A percentile compares a stretch with the other conserved stretches of the same genome.
These are phyloP conservation scores for Saccharomyces hybrid DNA, from an alignment of 1,139 yeast genomes.

Conservation along the genomic window DNA sequence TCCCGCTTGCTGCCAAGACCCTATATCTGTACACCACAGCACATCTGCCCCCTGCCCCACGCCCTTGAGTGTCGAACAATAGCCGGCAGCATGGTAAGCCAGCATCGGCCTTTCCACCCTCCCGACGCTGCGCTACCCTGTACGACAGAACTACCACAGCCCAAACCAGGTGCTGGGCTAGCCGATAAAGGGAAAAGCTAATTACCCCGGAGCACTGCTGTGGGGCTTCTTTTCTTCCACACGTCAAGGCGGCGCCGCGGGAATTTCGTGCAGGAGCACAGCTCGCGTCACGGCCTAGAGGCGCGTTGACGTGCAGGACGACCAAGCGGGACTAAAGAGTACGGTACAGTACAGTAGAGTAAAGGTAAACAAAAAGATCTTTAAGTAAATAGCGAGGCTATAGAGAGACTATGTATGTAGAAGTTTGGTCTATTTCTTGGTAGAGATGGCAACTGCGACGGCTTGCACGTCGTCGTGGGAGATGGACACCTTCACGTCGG, in stretches of 20 bases:
- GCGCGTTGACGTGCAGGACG: neutral
- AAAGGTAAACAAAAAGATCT: neutral
- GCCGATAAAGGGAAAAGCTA: neutral
- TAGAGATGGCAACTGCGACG: conserved; percentile 88
- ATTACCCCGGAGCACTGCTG: neutral
- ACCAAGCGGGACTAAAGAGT: neutral
- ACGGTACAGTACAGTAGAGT: neutral
- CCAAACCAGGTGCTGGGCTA: neutral
- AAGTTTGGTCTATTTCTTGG: conserved; percentile 11
- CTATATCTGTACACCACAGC: neutral
- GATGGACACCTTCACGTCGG: conserved; percentile 72
- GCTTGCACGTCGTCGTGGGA: conserved; percentile 96
- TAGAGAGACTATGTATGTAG: neutral
- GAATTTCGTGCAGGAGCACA: neutral
- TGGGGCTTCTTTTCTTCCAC: neutral
- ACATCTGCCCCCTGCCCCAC: neutral
- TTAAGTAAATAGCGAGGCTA: neutral
- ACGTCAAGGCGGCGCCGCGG: neutral
- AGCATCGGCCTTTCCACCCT: no score
- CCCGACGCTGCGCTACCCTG: no score
- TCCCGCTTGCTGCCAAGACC: neutral
- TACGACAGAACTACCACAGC: neutral
- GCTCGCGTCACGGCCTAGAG: neutral
- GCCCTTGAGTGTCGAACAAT: neutral
- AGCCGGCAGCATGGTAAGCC: neutral